These are phyloP conservation scores for Aspergillus avenaceus DNA, from an alignment of 495 filamentous ascomycete genomes.

Conservation along the genomic window DNA sequence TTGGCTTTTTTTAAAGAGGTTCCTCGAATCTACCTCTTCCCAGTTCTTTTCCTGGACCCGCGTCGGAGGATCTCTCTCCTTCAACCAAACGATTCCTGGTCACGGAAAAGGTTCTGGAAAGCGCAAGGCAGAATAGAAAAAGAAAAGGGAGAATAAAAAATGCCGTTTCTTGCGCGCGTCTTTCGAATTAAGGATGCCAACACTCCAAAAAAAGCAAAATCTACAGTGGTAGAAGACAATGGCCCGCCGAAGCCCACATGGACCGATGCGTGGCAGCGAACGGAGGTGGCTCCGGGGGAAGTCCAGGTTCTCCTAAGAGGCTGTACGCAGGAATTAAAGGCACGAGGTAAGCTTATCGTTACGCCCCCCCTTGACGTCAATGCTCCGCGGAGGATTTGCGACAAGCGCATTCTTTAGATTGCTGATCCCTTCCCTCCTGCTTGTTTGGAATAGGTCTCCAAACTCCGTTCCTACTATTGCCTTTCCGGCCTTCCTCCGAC, in stretches of 20 bases:
- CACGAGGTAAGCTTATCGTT: conserved; percentile 65
- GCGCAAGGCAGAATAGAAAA: too few relatives aligned
- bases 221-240: conserved; percentile 40
- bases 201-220: conserved; percentile 55
- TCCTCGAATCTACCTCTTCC: neutral
- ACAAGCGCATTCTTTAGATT: conserved; percentile 23
- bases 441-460: conserved; percentile 59
- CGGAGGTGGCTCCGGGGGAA: conserved; percentile 82
- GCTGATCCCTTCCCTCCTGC: conserved; percentile 30
- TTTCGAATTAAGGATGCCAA: conserved; percentile 67
- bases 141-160: too few relatives aligned
- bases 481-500: conserved; percentile 89
- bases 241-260: conserved; percentile 68
- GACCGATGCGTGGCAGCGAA: conserved; percentile 87
- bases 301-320: conserved; percentile 79
- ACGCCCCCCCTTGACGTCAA: conserved; percentile 9
- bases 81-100: too few relatives aligned
- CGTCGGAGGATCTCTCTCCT: too few relatives aligned
- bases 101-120: conserved; percentile 7
- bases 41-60: too few relatives aligned
- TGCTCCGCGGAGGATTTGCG: neutral
- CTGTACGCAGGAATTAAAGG: conserved; percentile 89
- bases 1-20: too few relatives aligned
- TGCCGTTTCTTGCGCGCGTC: conserved; percentile 67
- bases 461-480: conserved; percentile 90